These are phyloP conservation scores for Aspergillus vadensis DNA, from an alignment of 2,329 filamentous ascomycete genomes.

Conservation along the genomic window DNA sequence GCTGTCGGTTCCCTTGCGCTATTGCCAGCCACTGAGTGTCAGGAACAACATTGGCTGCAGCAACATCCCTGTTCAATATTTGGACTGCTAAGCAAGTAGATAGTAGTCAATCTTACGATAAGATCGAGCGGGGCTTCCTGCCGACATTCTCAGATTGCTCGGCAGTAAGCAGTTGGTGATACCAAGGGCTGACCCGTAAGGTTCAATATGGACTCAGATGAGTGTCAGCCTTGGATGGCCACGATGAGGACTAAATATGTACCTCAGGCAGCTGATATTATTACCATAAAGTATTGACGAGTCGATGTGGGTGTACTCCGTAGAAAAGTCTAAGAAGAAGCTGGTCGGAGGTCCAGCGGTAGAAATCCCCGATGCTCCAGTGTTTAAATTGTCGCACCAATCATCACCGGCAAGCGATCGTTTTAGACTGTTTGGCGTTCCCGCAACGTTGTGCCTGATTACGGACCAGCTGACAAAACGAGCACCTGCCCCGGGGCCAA, in stretches of 20 bases:
- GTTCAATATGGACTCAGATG: background rate
- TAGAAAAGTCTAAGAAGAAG: background rate
- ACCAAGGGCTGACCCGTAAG: background rate
- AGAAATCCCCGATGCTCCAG: constrained; percentile 3
- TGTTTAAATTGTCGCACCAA: background rate
- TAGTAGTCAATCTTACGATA: background rate
- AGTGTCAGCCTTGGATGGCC: background rate
- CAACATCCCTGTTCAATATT: background rate
- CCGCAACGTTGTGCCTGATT: constrained; percentile 3
- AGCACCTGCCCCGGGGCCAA: background rate
- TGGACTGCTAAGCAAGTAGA: no score
- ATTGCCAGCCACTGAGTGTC: background rate
- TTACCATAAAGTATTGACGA: no score
- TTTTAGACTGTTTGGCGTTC: background rate
- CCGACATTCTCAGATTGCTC: no score
- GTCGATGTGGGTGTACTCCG: no score
- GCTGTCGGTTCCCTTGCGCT: background rate
- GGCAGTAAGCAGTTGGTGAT: background rate
- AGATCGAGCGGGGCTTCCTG: background rate
- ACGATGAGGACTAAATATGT: background rate
- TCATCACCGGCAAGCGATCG: background rate
- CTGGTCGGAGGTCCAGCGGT: background rate
- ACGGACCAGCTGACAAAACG: constrained; percentile 3
- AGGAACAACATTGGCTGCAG: background rate
- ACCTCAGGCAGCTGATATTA: background rate